Evolutionary conservation across 495 filamentous ascomycete genomes (phyloP).

Genomic region (Friedmanniomyces simplex): DNA sequence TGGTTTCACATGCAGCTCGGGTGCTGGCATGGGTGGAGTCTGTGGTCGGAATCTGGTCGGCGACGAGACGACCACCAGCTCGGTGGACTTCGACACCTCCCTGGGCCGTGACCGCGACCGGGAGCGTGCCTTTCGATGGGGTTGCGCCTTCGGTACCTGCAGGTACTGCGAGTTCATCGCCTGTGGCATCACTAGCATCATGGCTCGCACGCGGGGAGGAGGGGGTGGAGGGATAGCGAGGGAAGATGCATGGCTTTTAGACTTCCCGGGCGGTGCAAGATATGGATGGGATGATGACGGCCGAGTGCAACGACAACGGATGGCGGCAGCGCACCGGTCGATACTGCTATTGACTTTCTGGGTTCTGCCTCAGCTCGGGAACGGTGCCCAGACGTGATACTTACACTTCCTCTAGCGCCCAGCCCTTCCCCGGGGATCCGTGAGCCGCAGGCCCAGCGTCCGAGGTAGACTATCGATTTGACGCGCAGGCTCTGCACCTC

Average conservation of each 20-base stretch:
- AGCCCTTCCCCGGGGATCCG: neutral
- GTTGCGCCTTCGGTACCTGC: constrained; percentile 18
- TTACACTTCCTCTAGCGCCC: neutral
- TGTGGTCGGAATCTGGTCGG: constrained; percentile 10
- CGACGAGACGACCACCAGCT: constrained; percentile 6
- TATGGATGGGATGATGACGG: neutral
- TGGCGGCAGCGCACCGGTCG: neutral
- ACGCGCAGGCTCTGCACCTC: too few relatives aligned
- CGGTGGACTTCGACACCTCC: neutral
- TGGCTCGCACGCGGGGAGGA: neutral
- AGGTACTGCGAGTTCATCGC: constrained; percentile 16
- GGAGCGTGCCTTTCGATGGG: constrained; percentile 16
- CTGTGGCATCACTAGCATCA: constrained; percentile 8
- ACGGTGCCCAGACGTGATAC: neutral
- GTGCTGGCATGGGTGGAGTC: constrained; percentile 13
- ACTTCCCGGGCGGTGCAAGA: neutral
- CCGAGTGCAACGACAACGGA: neutral
- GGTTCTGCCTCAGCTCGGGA: neutral
- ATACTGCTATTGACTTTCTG: neutral
- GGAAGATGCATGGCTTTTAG: neutral
- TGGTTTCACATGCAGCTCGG: constrained; percentile 5
- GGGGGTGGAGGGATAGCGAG: neutral
- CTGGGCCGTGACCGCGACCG: constrained; percentile 15
- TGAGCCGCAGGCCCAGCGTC: neutral
- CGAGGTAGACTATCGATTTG: too few relatives aligned